Conservation (phyloP, 2,329 filamentous ascomycete species). For the Fusarium sp. region DNA sequence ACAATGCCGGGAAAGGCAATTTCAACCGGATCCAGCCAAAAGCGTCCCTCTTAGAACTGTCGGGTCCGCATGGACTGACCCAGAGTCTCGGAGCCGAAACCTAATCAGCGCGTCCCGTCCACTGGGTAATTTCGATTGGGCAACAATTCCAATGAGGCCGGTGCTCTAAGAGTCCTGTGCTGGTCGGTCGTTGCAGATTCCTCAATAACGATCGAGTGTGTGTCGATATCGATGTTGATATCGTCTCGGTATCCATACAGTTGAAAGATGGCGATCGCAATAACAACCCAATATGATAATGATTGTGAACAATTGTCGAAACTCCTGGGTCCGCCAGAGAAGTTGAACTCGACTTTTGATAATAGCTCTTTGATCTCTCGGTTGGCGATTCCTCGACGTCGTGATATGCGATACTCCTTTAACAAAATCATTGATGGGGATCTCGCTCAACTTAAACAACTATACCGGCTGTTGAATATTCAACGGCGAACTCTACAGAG, state of each 20-base stretch:
- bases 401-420: slow-evolving; percentile 14
- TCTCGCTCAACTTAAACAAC: slow-evolving; percentile 41
- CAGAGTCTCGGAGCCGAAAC: slow-evolving; percentile 25
- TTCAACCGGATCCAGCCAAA: slow-evolving; percentile 27
- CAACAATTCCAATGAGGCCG: neutral
- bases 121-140: slow-evolving; percentile 3
- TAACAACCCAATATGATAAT: neutral
- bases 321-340: neutral
- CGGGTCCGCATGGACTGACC: slow-evolving; percentile 9
- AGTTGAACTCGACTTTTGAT: neutral
- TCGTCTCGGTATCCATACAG: neutral
- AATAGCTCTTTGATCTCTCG: neutral
- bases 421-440: slow-evolving; percentile 19
- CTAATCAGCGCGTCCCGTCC: slow-evolving; percentile 2
- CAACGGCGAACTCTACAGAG: slow-evolving; percentile 21
- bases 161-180: neutral
- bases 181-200: neutral
- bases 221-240: neutral
- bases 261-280: neutral
- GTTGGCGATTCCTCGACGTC: slow-evolving; percentile 4
- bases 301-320: neutral
- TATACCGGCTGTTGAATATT: slow-evolving; percentile 7
- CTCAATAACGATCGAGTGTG: slow-evolving; percentile 1
- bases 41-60: slow-evolving; percentile 11
- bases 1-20: slow-evolving; percentile 15